A percentile compares a stretch with the other conserved stretches of the same genome.
Evolutionary conservation across 1,284 basidiomycete species (phyloP).

Genomic region (Sphaerobolus stellatus): DNA sequence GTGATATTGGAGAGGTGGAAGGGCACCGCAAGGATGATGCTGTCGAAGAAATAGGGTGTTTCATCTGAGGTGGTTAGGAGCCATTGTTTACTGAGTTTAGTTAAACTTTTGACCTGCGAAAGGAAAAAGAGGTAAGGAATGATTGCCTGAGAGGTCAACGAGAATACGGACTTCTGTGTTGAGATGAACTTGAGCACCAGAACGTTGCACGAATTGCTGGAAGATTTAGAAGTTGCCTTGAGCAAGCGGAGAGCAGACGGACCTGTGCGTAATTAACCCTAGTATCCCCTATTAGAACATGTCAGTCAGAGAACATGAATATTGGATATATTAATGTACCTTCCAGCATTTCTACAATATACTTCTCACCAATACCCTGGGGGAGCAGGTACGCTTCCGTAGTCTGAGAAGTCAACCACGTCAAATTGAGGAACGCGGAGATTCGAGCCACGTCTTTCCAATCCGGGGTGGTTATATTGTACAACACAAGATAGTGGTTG

Average conservation of each 20-base stretch:
- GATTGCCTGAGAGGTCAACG: background rate
- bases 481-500: conserved; percentile 57
- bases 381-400: conserved; percentile 59
- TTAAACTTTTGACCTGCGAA: conserved; percentile 17
- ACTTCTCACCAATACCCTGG: conserved; percentile 58
- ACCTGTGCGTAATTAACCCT: conserved; percentile 90
- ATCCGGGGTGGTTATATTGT: conserved; percentile 55
- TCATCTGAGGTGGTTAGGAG: conserved; percentile 30
- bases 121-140: background rate
- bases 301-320: background rate
- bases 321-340: background rate
- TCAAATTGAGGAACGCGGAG: conserved; percentile 54
- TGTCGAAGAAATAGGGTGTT: conserved; percentile 49
- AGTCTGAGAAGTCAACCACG: conserved; percentile 50
- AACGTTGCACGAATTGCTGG: conserved; percentile 72
- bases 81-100: conserved; percentile 15
- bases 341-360: conserved; percentile 78
- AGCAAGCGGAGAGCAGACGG: conserved; percentile 70
- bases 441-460: conserved; percentile 67
- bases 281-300: conserved; percentile 67
- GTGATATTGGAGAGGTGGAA: conserved; percentile 62
- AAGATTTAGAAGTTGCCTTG: conserved; percentile 86
- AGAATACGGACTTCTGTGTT: conserved; percentile 19
- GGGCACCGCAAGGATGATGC: conserved; percentile 77
- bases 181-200: conserved; percentile 67